These are phyloP conservation scores for Saururus chinensis DNA, from an alignment of 164 flowering plant genomes.

Conservation along the genomic window DNA sequence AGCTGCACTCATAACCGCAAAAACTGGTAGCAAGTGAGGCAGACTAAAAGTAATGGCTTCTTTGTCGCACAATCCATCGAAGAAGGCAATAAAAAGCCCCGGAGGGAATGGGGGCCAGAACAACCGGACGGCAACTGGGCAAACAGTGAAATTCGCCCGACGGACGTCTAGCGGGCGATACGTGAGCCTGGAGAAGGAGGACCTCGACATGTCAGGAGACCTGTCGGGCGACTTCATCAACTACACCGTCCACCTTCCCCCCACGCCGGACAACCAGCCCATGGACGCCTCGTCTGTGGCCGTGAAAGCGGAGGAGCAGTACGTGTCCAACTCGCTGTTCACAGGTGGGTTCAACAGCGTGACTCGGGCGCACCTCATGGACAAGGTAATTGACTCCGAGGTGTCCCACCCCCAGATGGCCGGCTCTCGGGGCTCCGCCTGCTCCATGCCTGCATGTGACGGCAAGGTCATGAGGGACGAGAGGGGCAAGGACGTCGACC, in stretches of 20 bases:
- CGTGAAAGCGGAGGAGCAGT: slow-evolving; percentile 61
- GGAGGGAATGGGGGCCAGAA: slow-evolving; percentile 13
- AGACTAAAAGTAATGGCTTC: slow-evolving; percentile 22
- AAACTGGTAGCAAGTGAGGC: too few species aligned
- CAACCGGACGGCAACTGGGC: slow-evolving; percentile 18
- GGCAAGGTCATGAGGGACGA: slow-evolving; percentile 62
- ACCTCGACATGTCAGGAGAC: slow-evolving; percentile 64
- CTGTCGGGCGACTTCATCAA: slow-evolving; percentile 52
- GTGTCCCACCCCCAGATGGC: slow-evolving; percentile 62
- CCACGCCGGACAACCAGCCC: slow-evolving; percentile 72
- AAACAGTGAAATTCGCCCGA: slow-evolving; percentile 53
- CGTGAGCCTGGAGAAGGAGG: slow-evolving; percentile 52
- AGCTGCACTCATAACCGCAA: too few species aligned
- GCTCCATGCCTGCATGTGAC: slow-evolving; percentile 60
- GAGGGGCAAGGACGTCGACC: slow-evolving; percentile 44
- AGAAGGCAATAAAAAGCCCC: slow-evolving; percentile 26
- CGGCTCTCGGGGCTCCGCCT: slow-evolving; percentile 45
- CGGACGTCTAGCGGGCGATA: slow-evolving; percentile 64
- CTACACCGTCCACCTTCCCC: slow-evolving; percentile 70
- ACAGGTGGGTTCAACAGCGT: slow-evolving; percentile 69
- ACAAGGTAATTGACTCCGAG: slow-evolving; percentile 55
- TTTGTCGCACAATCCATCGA: slow-evolving; percentile 21
- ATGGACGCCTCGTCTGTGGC: slow-evolving; percentile 53
- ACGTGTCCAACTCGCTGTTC: slow-evolving; percentile 57
- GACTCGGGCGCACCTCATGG: slow-evolving; percentile 30